phyloP scores from a whole-genome alignment of 139 green algal species.

The Spirogloea muscicola region DNA sequence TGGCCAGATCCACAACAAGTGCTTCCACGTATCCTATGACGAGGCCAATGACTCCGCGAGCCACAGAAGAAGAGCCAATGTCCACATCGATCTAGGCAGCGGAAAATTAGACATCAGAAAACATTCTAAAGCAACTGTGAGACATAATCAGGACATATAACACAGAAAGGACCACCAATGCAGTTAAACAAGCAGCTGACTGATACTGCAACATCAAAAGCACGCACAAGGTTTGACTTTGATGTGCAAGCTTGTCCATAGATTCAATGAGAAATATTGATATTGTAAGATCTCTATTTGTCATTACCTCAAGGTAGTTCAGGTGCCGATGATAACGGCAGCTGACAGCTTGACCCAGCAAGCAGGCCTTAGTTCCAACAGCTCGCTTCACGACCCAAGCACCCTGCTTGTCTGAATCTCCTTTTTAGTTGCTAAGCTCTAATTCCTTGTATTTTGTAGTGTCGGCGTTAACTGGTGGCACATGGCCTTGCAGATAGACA shows the following conservation, averaged over 20 bases:
- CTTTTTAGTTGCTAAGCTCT: not conserved
- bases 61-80: constrained; percentile 38
- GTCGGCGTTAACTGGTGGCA: not conserved
- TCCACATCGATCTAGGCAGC: constrained; percentile 32
- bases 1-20: constrained; percentile 25
- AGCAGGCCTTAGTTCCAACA: constrained; percentile 24
- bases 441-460: constrained; percentile 6
- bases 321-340: constrained; percentile 3
- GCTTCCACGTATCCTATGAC: constrained; percentile 28
- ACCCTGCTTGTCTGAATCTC: constrained; percentile 4
- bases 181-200: too few species aligned
- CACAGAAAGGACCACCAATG: too few species aligned
- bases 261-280: too few species aligned
- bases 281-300: not conserved
- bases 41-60: constrained; percentile 23
- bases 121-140: not conserved
- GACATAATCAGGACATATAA: not conserved
- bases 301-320: constrained; percentile 39
- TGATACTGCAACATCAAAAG: too few species aligned
- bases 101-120: not conserved
- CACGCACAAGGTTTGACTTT: too few species aligned
- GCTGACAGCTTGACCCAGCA: constrained; percentile 13
- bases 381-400: constrained; percentile 33
- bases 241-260: too few species aligned
- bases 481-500: constrained; percentile 6